A percentile compares a stretch with the other conserved stretches of the same genome.
phyloP scores from a whole-genome alignment of 2,329 filamentous ascomycete species.

The Aspergillus sp. region DNA sequence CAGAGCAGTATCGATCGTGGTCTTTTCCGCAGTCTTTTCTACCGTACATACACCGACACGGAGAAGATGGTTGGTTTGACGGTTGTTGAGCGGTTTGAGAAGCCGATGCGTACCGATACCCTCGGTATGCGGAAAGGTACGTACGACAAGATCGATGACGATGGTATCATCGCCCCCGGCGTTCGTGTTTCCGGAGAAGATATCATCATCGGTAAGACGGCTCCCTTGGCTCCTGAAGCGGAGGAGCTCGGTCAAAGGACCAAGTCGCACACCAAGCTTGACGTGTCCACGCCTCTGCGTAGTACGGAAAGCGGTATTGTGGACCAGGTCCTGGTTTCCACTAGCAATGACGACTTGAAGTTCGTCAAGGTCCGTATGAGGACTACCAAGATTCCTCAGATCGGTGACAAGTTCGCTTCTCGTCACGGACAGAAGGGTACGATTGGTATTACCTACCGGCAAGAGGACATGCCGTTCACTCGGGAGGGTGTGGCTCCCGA shows the following conservation, averaged over 20 bases:
- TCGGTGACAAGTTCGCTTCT: conserved; percentile 98
- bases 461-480: conserved; percentile 98
- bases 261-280: conserved; percentile 82
- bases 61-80: conserved; percentile 95
- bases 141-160: conserved; percentile 95
- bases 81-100: conserved; percentile 90
- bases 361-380: conserved; percentile 97
- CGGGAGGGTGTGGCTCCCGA: conserved; percentile 86
- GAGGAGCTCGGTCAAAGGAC: conserved; percentile 91
- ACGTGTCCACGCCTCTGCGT: conserved; percentile 88
- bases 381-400: conserved; percentile 96
- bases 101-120: conserved; percentile 81
- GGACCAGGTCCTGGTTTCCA: conserved; percentile 87
- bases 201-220: conserved; percentile 98
- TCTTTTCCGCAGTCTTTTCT: conserved; percentile 95
- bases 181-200: conserved; percentile 94
- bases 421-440: conserved; percentile 99
- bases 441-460: conserved; percentile 94
- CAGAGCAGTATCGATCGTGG: conserved; percentile 98
- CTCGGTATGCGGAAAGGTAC: conserved; percentile 89
- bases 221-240: conserved; percentile 83
- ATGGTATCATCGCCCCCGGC: conserved; percentile 89
- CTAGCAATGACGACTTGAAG: conserved; percentile 85
- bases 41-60: conserved; percentile 92
- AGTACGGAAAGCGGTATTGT: conserved; percentile 97